Base-by-base conservation (phyloP, 306 rosid species). In the Luffa aegyptiaca region DNA sequence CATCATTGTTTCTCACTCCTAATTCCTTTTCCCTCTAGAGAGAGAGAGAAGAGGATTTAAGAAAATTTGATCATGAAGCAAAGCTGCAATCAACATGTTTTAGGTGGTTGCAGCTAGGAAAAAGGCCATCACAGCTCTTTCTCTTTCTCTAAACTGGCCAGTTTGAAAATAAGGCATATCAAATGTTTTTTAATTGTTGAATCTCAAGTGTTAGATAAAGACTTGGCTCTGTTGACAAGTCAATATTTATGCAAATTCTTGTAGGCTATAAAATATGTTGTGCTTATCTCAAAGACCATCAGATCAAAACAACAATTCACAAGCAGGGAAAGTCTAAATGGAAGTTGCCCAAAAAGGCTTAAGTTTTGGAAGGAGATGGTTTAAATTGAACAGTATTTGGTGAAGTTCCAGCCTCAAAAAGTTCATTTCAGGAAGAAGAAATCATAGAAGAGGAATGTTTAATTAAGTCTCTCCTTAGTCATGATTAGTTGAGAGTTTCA, bases 101-200 rank as follows among this genome's bases (percentile, higher is more conserved):
- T 72, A 10, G 77, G 41, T 72, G 77, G 77, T 35, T 35, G 48
- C 77, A 72, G 77, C 77, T 72, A n/a, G 12, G n/a, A 44, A 42
- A 44, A 26, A 26, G 31, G 62, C 10, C 61, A 55, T 59, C 35
- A 59, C 35, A 20, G 35, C 26, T 55, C 26, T 55, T 8, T 59
- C 66, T 59, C 66, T 59, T 1, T 59, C 66, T 21, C 59, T 55
- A 55, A 45, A 7, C 0, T 45, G 49, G 11, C 2, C 49, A 45
- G 11, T 45, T 45, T 45, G 49, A 45, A 45, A 6, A 45, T 7
- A 45, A 45, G 11, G 8, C 49, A 45, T 7, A 14, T 52, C 14
- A 52, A 52, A 13, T 52, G 57, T 52, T 52, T 14, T 16, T 51
- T 51, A 51, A 12, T 51, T 51, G 63, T 62, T 59, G 41, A 62